A percentile compares a stretch with the other conserved stretches of the same genome.
Evolutionary conservation across 2,329 filamentous ascomycete species (phyloP).

Genomic region (Trichoderma brevicompactum): DNA sequence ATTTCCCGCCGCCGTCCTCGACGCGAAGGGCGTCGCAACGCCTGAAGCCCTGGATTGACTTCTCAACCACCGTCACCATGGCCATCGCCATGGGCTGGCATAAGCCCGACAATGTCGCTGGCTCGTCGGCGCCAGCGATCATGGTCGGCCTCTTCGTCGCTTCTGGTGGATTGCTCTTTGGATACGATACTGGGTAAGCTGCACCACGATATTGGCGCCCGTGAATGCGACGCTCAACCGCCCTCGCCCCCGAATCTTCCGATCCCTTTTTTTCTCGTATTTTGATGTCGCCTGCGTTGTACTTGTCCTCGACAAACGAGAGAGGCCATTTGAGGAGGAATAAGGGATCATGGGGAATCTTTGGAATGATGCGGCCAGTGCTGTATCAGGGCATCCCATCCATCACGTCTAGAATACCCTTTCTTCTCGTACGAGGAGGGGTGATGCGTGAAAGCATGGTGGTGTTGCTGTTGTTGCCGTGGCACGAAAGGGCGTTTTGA

Average conservation of each 20-base stretch:
- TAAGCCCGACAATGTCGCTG: conserved; percentile 75
- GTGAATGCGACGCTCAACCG: conserved; percentile 18
- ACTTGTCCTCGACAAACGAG: background rate
- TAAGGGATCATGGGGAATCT: too few species aligned
- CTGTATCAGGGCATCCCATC: background rate
- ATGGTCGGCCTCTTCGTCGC: conserved; percentile 74
- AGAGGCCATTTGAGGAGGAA: too few species aligned
- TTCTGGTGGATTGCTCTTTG: conserved; percentile 70
- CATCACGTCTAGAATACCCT: background rate
- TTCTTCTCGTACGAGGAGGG: background rate
- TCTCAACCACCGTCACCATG: conserved; percentile 57
- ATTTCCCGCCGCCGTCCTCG: conserved; percentile 18
- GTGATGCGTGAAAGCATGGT: background rate
- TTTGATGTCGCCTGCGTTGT: background rate
- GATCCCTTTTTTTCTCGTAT: background rate
- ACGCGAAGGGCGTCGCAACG: conserved; percentile 32
- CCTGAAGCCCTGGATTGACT: conserved; percentile 54
- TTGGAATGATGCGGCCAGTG: background rate
- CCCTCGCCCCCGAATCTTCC: background rate
- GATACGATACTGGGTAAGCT: conserved; percentile 70
- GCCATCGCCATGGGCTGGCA: conserved; percentile 71
- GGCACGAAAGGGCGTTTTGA: background rate
- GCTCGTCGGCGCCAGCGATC: conserved; percentile 72
- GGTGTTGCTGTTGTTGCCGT: background rate
- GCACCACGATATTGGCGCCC: background rate